These are phyloP conservation scores for Alternaria sp. DNA, from an alignment of 2,329 filamentous ascomycete species.

Conservation along the genomic window DNA sequence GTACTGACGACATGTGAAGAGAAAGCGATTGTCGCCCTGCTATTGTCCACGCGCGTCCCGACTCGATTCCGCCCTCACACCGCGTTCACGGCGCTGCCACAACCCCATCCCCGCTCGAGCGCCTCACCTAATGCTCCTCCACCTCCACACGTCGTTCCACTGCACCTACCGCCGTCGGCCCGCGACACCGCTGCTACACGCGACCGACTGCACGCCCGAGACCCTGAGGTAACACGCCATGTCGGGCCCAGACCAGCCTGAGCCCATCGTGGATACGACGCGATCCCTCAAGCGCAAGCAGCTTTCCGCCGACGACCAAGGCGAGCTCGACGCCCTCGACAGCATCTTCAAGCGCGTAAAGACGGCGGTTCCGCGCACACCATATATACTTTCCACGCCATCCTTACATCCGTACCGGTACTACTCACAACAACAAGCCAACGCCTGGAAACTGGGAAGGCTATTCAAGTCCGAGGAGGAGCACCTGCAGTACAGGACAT, in stretches of 20 bases:
- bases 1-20: conserved; percentile 10
- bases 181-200: conserved; percentile 7
- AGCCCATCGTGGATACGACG: conserved; percentile 33
- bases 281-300: conserved; percentile 35
- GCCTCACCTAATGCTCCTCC: conserved; percentile 25
- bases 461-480: conserved; percentile 64
- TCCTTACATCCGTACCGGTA: conserved; percentile 54
- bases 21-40: conserved; percentile 1
- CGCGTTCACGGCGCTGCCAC: background rate
- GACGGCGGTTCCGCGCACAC: conserved; percentile 49
- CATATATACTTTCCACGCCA: conserved; percentile 57
- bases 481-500: conserved; percentile 67
- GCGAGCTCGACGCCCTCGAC: conserved; percentile 51
- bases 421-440: conserved; percentile 48
- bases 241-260: conserved; percentile 37
- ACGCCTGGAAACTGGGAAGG: conserved; percentile 55
- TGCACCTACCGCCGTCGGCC: conserved; percentile 8
- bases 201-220: background rate
- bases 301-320: conserved; percentile 37
- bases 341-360: conserved; percentile 52
- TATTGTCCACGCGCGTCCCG: background rate
- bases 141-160: conserved; percentile 14
- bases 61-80: background rate
- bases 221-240: conserved; percentile 28
- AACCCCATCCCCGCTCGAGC: conserved; percentile 4